Percentiles rank a stretch among this genome's conserved stretches.
These are phyloP conservation scores for Cornus suecica DNA, from an alignment of 148 eudicot genomes.

Conservation along the genomic window DNA sequence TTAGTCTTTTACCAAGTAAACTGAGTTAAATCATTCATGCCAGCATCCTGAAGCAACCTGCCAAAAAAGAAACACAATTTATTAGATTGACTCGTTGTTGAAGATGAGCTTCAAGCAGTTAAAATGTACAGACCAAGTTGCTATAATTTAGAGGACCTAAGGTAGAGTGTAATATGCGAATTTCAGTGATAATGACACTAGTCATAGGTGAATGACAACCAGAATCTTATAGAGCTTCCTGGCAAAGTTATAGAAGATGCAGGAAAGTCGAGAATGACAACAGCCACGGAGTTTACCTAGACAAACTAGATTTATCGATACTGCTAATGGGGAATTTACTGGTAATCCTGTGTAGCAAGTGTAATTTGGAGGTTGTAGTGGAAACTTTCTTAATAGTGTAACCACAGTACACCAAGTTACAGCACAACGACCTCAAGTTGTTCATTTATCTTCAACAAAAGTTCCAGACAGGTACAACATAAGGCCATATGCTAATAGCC, in stretches of 20 bases:
- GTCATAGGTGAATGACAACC: background rate
- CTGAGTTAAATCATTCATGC: slow-evolving; percentile 88
- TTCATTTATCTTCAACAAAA: background rate
- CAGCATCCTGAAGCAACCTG: slow-evolving; percentile 93
- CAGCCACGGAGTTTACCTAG: background rate
- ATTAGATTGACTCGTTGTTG: background rate
- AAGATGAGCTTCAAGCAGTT: background rate
- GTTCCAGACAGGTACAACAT: background rate
- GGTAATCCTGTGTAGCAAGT: background rate
- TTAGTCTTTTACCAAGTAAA: slow-evolving; percentile 63
- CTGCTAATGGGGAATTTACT: background rate
- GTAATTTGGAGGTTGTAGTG: background rate
- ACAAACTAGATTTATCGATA: background rate
- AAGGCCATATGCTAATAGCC: background rate
- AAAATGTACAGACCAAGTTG: background rate
- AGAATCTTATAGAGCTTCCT: slow-evolving; percentile 1
- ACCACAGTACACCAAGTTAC: background rate
- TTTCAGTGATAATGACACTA: background rate
- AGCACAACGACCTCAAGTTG: background rate
- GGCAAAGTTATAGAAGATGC: background rate
- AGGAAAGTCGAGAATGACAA: background rate
- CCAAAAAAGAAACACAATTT: background rate
- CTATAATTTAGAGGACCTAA: background rate
- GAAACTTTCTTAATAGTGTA: background rate
- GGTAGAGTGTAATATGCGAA: background rate